phyloP scores from a whole-genome alignment of 257 asterid species.

The Scutellaria barbata region DNA sequence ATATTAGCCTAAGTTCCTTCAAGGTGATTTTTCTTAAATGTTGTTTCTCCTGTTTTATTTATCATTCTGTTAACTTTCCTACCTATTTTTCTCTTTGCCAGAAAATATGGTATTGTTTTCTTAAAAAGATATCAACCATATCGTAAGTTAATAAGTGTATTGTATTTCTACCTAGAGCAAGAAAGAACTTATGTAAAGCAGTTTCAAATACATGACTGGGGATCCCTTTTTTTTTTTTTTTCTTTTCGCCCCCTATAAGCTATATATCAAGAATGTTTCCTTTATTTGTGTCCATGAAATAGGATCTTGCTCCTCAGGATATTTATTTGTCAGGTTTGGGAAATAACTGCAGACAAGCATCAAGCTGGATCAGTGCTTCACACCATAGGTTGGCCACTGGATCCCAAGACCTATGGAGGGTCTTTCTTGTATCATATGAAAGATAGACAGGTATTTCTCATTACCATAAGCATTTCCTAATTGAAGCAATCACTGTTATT shows the following conservation, averaged over 20 bases:
- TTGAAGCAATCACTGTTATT: constrained; percentile 13
- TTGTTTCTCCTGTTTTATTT: constrained; percentile 7
- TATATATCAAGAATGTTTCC: not conserved
- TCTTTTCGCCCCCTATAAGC: not conserved
- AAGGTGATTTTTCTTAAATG: not conserved
- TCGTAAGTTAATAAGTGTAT: too few species aligned
- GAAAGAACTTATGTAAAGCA: constrained; percentile 15
- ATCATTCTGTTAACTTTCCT: not conserved
- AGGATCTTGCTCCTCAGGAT: constrained; percentile 32
- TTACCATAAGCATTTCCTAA: constrained; percentile 16
- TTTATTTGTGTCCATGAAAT: constrained; percentile 17
- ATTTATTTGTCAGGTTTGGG: constrained; percentile 81
- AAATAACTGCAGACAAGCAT: constrained; percentile 72
- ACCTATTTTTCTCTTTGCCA: too few species aligned
- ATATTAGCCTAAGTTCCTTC: not conserved
- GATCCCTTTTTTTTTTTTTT: not conserved
- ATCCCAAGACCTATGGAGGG: constrained; percentile 89
- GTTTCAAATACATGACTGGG: constrained; percentile 5
- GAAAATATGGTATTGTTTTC: too few species aligned
- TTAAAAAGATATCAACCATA: too few species aligned
- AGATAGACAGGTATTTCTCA: constrained; percentile 73
- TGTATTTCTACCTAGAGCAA: not conserved
- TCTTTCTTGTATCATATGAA: constrained; percentile 95
- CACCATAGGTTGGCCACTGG: constrained; percentile 97
- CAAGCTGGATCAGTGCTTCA: constrained; percentile 87